Evolutionary conservation across 2,329 filamentous ascomycete genomes (phyloP), one percentile per base, ranked within the genome.

Genomic region (Daldinia eschscholtzii): DNA sequence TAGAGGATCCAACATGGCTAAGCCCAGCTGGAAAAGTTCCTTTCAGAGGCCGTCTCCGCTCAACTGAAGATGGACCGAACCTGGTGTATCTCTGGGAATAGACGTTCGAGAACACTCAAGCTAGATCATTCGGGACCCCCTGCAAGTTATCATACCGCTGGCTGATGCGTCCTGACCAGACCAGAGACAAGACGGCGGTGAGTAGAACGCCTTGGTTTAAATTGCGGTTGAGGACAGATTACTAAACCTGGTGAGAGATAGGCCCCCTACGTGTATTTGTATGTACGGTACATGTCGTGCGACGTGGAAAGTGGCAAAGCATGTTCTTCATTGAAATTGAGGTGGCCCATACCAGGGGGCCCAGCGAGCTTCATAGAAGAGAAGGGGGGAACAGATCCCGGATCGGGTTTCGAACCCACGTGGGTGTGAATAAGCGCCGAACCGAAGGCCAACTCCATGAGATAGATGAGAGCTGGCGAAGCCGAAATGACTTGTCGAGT

Each of bases 41-140:
- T 37, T 62, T 39, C 63, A 33, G 48, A 53, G 46, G 46, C 33
- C 13, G n/a, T 44, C 62, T 65, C 64, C 57, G 60, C 64, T 50
- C 61, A 59, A 59, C 39, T 67, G 37, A 68, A 67, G 64, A 65
- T 68, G 64, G 55, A 67, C 67, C 67, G 50, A 58, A 67, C 64
- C 64, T 35, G 20, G 35, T 6, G 18, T 33, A 23, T 48, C 52
- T 64, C 33, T 64, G 64, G 61, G 52, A 63, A 57, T 64, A 41
- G 60, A 46, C 50, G 44, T 61, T 61, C 58, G 30, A 59, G 26
- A 42, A 23, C 56, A 46, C 67, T 46, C 18, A 39, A 28, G 6
- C 12, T 13, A 57, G 52, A 67, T 70, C 64, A 58, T 55, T 57
- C 37, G 26, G 23, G n/a, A 18, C 20, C 63, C 66, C 66, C 59